Conservation (phyloP, 2,329 filamentous ascomycete species). For the Aspergillus brunneoviolaceus region DNA sequence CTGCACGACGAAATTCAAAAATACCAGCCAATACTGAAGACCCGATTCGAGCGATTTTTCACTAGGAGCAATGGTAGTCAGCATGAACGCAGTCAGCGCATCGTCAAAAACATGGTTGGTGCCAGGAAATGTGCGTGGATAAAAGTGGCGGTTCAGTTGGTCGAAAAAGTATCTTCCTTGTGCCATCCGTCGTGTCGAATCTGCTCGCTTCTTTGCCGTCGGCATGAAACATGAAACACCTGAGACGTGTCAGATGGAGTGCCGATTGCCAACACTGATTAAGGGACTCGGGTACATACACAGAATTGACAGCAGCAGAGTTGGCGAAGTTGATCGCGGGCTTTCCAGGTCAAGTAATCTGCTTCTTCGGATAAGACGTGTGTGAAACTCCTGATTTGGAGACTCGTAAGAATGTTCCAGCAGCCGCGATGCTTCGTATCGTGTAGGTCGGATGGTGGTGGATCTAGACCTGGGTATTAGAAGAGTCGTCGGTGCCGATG, state of each 20-base stretch:
- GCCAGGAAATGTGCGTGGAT: background rate
- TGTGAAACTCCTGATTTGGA: background rate
- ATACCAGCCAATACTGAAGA: background rate
- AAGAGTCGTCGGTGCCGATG: no score
- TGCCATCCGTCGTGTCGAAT: background rate
- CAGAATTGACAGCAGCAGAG: background rate
- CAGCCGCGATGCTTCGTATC: background rate
- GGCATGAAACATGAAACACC: constrained; percentile 6
- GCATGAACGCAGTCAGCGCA: constrained; percentile 3
- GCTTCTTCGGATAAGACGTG: background rate
- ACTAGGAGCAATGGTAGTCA: constrained; percentile 4
- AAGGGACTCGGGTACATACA: background rate
- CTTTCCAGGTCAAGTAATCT: background rate
- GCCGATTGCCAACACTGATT: background rate
- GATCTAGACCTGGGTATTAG: background rate
- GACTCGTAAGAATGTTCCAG: constrained; percentile 1
- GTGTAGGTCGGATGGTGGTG: background rate
- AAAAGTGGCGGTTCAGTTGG: background rate
- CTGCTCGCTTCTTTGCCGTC: background rate
- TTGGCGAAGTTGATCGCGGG: background rate
- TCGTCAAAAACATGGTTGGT: constrained; percentile 2
- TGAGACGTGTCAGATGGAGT: background rate
- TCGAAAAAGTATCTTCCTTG: background rate
- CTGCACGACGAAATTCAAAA: background rate
- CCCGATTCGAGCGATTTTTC: background rate